phyloP scores from a whole-genome alignment of 176 grass and related monocot genomes.

The Oryza officinalis region DNA sequence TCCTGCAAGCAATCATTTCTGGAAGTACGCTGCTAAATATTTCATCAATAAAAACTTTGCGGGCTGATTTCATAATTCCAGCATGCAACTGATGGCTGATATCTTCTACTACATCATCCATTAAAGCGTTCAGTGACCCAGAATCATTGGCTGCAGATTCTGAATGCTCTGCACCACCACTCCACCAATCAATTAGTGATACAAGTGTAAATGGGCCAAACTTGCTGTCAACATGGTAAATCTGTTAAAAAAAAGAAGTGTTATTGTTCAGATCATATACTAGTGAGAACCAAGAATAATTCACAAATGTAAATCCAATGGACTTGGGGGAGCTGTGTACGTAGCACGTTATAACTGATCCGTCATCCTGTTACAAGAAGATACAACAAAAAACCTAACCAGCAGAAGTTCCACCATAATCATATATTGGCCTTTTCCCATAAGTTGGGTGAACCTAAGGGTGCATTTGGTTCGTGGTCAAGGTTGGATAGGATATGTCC shows the following conservation, averaged over 20 bases:
- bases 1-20: conserved; percentile 71
- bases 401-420: neutral
- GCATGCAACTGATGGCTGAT: conserved; percentile 73
- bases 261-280: conserved; percentile 7
- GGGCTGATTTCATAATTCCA: conserved; percentile 90
- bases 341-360: neutral
- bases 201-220: conserved; percentile 82
- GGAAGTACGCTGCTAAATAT: conserved; percentile 78
- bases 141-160: conserved; percentile 44
- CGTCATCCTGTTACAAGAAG: neutral
- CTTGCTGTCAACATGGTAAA: conserved; percentile 79
- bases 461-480: no score
- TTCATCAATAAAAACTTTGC: conserved; percentile 78
- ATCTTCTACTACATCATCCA: conserved; percentile 59
- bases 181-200: conserved; percentile 77
- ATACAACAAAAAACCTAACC: neutral
- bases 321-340: neutral
- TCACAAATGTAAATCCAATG: neutral
- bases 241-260: conserved; percentile 45
- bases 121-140: conserved; percentile 44
- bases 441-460: conserved; percentile 1
- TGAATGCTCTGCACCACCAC: conserved; percentile 46
- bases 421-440: neutral
- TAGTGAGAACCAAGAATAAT: conserved; percentile 22
- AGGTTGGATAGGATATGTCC: no score